Percentiles rank a stretch among this genome's conserved stretches.
Evolutionary conservation across 75 land plant genomes (phyloP).

Genomic region (Picea glauca): DNA sequence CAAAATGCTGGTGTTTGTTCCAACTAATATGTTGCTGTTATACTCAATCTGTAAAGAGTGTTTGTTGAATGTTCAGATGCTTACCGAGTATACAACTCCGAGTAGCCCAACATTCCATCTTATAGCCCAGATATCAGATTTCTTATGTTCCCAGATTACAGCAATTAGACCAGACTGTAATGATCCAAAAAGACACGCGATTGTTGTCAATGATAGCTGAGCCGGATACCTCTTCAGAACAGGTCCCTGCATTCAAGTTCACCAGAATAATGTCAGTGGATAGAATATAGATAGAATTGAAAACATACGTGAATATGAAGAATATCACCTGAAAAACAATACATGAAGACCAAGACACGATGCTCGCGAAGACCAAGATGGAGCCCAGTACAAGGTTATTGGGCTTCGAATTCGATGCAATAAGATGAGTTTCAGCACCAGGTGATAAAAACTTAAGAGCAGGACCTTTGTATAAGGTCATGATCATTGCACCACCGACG

Average conservation of each 20-base stretch:
- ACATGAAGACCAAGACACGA: slow-evolving; percentile 7
- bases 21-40: too few species aligned
- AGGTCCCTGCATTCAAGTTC: slow-evolving; percentile 21
- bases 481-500: slow-evolving; percentile 27
- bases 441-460: background rate
- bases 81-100: slow-evolving; percentile 37
- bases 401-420: slow-evolving; percentile 6
- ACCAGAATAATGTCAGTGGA: too few species aligned
- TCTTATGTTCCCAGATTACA: slow-evolving; percentile 17
- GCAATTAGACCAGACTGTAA: slow-evolving; percentile 45
- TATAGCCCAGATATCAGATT: slow-evolving; percentile 31
- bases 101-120: slow-evolving; percentile 37
- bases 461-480: slow-evolving; percentile 36
- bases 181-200: slow-evolving; percentile 43
- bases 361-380: background rate
- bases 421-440: background rate
- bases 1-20: too few species aligned
- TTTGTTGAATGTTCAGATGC: too few species aligned
- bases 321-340: slow-evolving; percentile 5
- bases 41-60: too few species aligned
- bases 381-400: slow-evolving; percentile 18
- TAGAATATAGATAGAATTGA: too few species aligned
- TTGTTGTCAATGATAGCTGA: slow-evolving; percentile 53
- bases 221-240: slow-evolving; percentile 46
- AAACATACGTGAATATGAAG: too few species aligned